Base-by-base conservation (phyloP, 2,329 filamentous ascomycete genomes). In the Aureobasidium mangrovei region DNA sequence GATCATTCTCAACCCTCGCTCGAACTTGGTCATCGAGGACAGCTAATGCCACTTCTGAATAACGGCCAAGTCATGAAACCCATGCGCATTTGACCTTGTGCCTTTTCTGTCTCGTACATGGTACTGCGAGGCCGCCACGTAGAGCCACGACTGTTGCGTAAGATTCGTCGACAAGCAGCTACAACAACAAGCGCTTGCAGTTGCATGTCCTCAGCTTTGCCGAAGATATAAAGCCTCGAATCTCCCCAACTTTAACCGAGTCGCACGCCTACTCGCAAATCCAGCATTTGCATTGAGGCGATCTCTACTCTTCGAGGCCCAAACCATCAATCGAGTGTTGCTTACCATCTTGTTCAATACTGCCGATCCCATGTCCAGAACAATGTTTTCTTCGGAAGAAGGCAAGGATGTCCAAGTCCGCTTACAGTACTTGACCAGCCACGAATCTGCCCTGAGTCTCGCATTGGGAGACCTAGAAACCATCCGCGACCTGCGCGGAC, bases 341-440 rank as follows among this genome's bases (percentile, higher is more conserved):
- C 18, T 18, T 18, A 18, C 18, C 18, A 18, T 18, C 18, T 18
- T 18, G 18, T 18, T 18, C 18, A 18, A 18, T 18, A 18, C 18
- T 18, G 18, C 41, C 29, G 27, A 12, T 35, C 35, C 43, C 9
- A 8, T 9, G 4, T 7, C 7, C 41, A n/a, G 8, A n/a, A 45
- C 7, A 7, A 45, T 33, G 43, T 8, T 2, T 8, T 12, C 53
- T 18, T 18, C 18, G 18, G 18, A 18, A 18, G 18, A 18, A 18
- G 18, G 18, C 10, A 57, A 54, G 40, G 47, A 57, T 43, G 55
- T 65, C 7, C 29, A 60, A 31, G 63, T 63, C 6, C 59, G 58
- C 32, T 53, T 65, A 4, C 60, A 60, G 28, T 66, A 65, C 54
- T 59, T 66, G n/a, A 59, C 61, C 27, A 56, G 63, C 36, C 58